phyloP scores from a whole-genome alignment of 1,284 basidiomycete genomes.

The Moesziomyces aphidis region DNA sequence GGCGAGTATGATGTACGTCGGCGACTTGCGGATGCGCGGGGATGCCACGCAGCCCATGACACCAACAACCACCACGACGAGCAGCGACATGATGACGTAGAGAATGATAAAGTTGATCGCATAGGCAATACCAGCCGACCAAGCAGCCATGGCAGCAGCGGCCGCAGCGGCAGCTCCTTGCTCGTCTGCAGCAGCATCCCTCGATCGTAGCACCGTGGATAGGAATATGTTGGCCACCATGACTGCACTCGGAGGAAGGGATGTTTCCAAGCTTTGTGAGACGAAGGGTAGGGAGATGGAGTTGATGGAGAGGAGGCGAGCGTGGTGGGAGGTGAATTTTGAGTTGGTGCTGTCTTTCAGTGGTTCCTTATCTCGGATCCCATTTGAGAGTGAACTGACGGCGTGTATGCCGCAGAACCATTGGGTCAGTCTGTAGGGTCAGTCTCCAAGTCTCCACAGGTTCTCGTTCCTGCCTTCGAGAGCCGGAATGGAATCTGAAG shows the following conservation, averaged over 20 bases:
- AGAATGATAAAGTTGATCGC: conserved; percentile 38
- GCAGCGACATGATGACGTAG: conserved; percentile 24
- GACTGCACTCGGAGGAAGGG: neutral
- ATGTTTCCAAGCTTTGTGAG: too few species aligned
- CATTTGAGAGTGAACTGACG: neutral
- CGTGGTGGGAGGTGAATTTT: neutral
- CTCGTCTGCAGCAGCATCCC: conserved; percentile 1
- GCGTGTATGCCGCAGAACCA: too few species aligned
- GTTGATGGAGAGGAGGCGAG: neutral
- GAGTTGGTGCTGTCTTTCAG: neutral
- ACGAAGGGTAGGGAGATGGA: neutral
- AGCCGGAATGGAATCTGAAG: too few species aligned
- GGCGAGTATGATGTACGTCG: conserved; percentile 18
- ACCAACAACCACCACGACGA: conserved; percentile 15
- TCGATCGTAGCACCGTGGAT: neutral
- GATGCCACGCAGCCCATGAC: conserved; percentile 28
- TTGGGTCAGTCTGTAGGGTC: too few species aligned
- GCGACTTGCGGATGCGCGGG: conserved; percentile 16
- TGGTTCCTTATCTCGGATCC: neutral
- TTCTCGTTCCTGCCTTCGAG: too few species aligned
- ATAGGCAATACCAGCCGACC: conserved; percentile 32
- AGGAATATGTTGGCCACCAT: neutral
- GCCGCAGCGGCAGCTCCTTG: conserved; percentile 21
- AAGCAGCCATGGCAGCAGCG: conserved; percentile 27
- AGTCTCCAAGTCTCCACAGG: too few species aligned